Evolutionary conservation across 1,284 basidiomycete species (phyloP), one percentile per base, ranked within the genome.

Genomic region (Sporisorium scitamineum): DNA sequence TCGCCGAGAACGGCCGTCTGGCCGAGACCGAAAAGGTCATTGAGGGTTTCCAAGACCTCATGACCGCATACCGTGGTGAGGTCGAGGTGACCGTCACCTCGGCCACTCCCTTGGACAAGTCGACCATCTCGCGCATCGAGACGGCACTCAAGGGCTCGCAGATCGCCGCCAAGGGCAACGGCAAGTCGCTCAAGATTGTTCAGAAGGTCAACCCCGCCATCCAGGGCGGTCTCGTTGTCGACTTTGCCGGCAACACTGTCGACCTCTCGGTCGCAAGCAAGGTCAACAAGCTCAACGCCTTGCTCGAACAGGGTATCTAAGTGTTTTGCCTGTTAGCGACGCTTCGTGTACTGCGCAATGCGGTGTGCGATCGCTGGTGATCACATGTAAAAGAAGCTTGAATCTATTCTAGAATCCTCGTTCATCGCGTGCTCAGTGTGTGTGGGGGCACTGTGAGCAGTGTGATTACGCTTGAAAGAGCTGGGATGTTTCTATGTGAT

Each of bases 211-310:
- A 84, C 80, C 79, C 82, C 11, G 60, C 76, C 50, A 77, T 84
- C 62, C 80, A 83, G 72, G 84, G 84, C 42, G 96, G 96, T 62
- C 88, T 98, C 70, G 89, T 97, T 65, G 92, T 99, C 61, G 96
- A 99, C 88, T 95, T 99, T 86, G 97, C 94, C 79, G 96, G 98
- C 89, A 95, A 95, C 89, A 95, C 94, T 62, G 93, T 97, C 81
- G 97, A 99, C 88, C 90, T 98, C 76, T 94, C 93, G 81, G 95
- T 97, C 60, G 91, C 92, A 58, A 93, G 92, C 70, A 92, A 94
- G 69, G 94, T 99, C 84, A 96, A 92, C 87, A 95, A 95, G 88
- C 90, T 97, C 86, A 98, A 97, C 90, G 90, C 90, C 79, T 89
- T 93, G 83, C 89, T 98, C 54, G 52, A 75, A 34, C 72, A 75